phyloP scores from a whole-genome alignment of 495 filamentous ascomycete genomes.

The Penicillium taxi region DNA sequence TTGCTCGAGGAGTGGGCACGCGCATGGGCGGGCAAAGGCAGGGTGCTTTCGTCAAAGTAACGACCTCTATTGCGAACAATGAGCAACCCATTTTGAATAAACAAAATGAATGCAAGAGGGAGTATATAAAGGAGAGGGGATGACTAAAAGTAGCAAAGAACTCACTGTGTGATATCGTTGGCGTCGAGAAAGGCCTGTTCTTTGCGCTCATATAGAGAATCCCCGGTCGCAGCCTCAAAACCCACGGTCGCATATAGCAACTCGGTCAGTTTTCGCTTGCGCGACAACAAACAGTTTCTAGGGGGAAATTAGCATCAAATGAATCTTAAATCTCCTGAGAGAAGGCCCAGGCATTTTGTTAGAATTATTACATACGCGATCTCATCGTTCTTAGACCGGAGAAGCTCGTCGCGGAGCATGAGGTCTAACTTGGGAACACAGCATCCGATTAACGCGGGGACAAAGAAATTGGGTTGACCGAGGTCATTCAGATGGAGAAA shows the following conservation, averaged over 20 bases:
- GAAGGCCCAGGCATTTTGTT: constrained; percentile 9
- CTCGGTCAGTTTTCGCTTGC: constrained; percentile 77
- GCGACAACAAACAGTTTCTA: constrained; percentile 67
- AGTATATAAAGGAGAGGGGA: no score
- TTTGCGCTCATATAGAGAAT: constrained; percentile 44
- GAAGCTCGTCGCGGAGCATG: constrained; percentile 51
- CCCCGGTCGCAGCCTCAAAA: constrained; percentile 46
- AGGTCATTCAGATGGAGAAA: constrained; percentile 45
- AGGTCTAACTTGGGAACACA: constrained; percentile 46
- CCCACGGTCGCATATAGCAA: constrained; percentile 56
- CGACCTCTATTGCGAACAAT: constrained; percentile 51
- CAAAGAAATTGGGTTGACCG: constrained; percentile 38
- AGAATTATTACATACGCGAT: constrained; percentile 49
- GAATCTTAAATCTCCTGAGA: constrained; percentile 9
- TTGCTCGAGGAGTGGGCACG: constrained; percentile 21
- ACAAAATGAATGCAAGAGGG: no score
- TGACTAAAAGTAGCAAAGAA: no score
- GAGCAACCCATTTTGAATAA: constrained; percentile 19
- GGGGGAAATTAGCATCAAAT: constrained; percentile 29
- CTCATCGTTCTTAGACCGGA: constrained; percentile 53
- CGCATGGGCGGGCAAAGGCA: constrained; percentile 51
- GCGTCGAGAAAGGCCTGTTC: constrained; percentile 60
- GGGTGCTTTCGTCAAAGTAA: constrained; percentile 59
- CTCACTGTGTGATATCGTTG: constrained; percentile 72
- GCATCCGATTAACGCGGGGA: constrained; percentile 54